Evolutionary conservation across 2,329 filamentous ascomycete genomes (phyloP).

Genomic region (Hypoxylon sp.): DNA sequence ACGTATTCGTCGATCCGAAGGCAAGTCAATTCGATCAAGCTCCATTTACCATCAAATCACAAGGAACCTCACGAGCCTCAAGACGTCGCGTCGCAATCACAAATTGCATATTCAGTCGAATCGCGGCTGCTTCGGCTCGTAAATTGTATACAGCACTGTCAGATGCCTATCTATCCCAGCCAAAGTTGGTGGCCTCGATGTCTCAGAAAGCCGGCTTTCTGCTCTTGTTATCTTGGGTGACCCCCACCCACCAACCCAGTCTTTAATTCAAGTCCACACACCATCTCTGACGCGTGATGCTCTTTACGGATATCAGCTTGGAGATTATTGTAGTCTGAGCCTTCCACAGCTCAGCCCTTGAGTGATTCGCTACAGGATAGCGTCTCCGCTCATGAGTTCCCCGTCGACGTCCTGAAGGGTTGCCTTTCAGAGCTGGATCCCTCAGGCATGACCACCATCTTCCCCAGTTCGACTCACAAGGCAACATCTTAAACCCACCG

Average conservation of each 20-base stretch:
- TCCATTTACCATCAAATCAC: constrained; percentile 43
- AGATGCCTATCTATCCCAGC: constrained; percentile 41
- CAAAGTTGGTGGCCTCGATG: constrained; percentile 36
- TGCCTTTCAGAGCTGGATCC: constrained; percentile 34
- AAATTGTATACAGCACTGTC: constrained; percentile 40
- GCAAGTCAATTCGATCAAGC: constrained; percentile 39
- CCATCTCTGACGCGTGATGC: constrained; percentile 41
- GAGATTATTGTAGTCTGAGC: constrained; percentile 32
- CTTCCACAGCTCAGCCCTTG: constrained; percentile 29
- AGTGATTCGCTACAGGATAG: constrained; percentile 35
- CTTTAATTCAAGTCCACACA: constrained; percentile 38
- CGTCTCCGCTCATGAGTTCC: constrained; percentile 35
- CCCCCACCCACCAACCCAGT: constrained; percentile 29
- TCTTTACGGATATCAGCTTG: constrained; percentile 37
- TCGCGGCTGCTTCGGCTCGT: constrained; percentile 34
- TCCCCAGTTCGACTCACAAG: constrained; percentile 44
- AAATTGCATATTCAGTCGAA: constrained; percentile 22
- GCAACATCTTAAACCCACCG: constrained; percentile 44
- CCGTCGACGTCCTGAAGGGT: constrained; percentile 36
- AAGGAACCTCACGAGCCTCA: constrained; percentile 44
- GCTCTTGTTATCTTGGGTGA: constrained; percentile 27
- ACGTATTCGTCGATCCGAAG: constrained; percentile 39
- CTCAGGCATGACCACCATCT: constrained; percentile 45
- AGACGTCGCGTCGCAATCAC: constrained; percentile 39
- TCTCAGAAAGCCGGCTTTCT: constrained; percentile 40